These are phyloP conservation scores for Pulveroboletus ravenelii DNA, from an alignment of 768 basidiomycete species.

Conservation along the genomic window DNA sequence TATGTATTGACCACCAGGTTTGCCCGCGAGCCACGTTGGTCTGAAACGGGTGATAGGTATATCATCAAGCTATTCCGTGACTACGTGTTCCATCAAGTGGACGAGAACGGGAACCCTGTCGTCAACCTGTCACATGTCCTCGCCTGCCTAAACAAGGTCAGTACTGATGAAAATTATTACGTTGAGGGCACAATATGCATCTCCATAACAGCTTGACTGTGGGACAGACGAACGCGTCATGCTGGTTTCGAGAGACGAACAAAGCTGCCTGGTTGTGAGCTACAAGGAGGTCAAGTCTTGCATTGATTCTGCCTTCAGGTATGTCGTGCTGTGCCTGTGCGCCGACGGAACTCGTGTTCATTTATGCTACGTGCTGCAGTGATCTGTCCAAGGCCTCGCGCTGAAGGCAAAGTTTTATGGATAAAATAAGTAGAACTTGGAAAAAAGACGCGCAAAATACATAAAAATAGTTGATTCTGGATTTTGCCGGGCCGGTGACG, in stretches of 20 bases:
- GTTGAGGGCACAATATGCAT: background rate
- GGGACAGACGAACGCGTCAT: conserved; percentile 93
- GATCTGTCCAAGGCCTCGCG: conserved; percentile 38
- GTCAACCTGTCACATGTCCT: conserved; percentile 90
- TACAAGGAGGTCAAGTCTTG: conserved; percentile 89
- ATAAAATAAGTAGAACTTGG: conserved; percentile 66
- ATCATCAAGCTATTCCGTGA: conserved; percentile 98
- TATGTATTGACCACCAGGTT: conserved; percentile 53
- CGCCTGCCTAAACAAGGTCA: conserved; percentile 87
- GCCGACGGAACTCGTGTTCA: background rate
- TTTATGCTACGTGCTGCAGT: conserved; percentile 26
- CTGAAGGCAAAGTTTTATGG: conserved; percentile 11
- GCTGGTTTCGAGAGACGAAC: conserved; percentile 93
- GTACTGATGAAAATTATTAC: conserved; percentile 13
- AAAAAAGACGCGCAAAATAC: conserved; percentile 55
- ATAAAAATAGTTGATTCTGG: conserved; percentile 29
- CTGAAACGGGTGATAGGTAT: conserved; percentile 96
- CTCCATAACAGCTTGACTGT: conserved; percentile 66
- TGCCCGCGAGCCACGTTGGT: conserved; percentile 94
- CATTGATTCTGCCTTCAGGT: conserved; percentile 82
- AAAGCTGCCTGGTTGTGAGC: conserved; percentile 89
- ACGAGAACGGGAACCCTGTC: conserved; percentile 83
- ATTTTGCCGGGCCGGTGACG: background rate
- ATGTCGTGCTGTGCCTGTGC: conserved; percentile 18
- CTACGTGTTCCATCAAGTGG: conserved; percentile 96